phyloP scores from a whole-genome alignment of 208 protist genomes.

The Crithidia mellificae region DNA sequence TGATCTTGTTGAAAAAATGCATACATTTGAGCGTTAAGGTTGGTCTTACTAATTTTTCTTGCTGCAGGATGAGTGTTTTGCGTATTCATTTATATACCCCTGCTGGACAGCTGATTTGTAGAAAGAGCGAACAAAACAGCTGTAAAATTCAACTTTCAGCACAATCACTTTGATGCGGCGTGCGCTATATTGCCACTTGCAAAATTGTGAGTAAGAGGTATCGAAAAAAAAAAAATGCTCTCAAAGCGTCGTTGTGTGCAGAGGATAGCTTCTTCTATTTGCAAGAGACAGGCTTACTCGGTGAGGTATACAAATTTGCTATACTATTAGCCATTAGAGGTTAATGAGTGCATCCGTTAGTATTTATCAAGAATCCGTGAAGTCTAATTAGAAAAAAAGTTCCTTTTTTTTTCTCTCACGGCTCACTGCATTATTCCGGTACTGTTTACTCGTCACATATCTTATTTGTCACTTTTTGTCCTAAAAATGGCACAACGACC shows the following conservation, averaged over 20 bases:
- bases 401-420: not conserved
- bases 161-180: not conserved
- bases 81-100: not conserved
- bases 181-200: not conserved
- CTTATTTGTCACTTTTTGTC: conserved; percentile 5
- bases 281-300: not conserved
- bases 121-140: not conserved
- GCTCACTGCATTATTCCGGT: not conserved
- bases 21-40: not conserved
- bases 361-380: no score
- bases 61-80: not conserved
- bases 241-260: no score
- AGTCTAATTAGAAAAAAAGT: no score
- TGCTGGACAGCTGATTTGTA: conserved; percentile 1
- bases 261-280: not conserved
- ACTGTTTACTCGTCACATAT: conserved; percentile 23
- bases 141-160: not conserved
- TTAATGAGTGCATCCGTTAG: no score
- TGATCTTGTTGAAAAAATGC: not conserved
- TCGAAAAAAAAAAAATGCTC: not conserved
- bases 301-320: not conserved
- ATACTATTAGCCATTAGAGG: no score
- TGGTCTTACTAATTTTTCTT: not conserved
- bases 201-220: not conserved
- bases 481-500: not conserved